phyloP scores from a whole-genome alignment of 495 filamentous ascomycete species.

The Xylaria telfairii region DNA sequence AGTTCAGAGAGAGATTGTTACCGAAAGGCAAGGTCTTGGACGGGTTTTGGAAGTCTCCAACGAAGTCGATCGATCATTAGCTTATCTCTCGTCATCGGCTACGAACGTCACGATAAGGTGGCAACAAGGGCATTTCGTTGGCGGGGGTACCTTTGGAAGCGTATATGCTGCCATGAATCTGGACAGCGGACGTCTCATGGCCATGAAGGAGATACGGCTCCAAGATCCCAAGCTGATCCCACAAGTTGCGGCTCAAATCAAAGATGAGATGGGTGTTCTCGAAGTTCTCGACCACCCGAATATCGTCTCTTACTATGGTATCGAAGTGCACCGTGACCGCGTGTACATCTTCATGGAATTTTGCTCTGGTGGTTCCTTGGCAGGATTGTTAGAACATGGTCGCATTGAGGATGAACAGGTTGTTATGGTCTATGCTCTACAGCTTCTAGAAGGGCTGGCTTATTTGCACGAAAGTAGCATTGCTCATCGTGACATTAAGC shows the following conservation, averaged over 20 bases:
- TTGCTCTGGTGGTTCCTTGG: constrained; percentile 93
- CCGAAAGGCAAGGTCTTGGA: constrained; percentile 89
- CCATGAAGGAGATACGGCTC: constrained; percentile 96
- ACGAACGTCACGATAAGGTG: constrained; percentile 94
- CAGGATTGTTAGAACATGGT: constrained; percentile 88
- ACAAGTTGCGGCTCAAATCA: constrained; percentile 88
- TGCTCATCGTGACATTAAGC: constrained; percentile 97
- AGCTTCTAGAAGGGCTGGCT: constrained; percentile 92
- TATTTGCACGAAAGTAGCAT: constrained; percentile 92
- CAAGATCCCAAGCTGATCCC: constrained; percentile 97
- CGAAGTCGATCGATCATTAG: constrained; percentile 92
- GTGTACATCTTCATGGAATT: constrained; percentile 99
- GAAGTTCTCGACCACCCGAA: constrained; percentile 96
- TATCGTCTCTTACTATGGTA: constrained; percentile 95
- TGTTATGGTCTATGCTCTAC: constrained; percentile 95
- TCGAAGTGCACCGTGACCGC: constrained; percentile 97
- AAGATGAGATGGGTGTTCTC: constrained; percentile 95
- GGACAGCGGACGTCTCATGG: constrained; percentile 95
- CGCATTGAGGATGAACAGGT: constrained; percentile 98
- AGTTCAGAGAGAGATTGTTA: constrained; percentile 73
- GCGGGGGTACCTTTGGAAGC: constrained; percentile 94
- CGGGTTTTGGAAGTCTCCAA: constrained; percentile 91
- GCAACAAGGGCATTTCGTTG: constrained; percentile 97
- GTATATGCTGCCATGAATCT: constrained; percentile 97
- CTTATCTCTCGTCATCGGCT: constrained; percentile 88